These are phyloP conservation scores for Apiotrichum gamsii DNA, from an alignment of 1,284 basidiomycete genomes.

Conservation along the genomic window DNA sequence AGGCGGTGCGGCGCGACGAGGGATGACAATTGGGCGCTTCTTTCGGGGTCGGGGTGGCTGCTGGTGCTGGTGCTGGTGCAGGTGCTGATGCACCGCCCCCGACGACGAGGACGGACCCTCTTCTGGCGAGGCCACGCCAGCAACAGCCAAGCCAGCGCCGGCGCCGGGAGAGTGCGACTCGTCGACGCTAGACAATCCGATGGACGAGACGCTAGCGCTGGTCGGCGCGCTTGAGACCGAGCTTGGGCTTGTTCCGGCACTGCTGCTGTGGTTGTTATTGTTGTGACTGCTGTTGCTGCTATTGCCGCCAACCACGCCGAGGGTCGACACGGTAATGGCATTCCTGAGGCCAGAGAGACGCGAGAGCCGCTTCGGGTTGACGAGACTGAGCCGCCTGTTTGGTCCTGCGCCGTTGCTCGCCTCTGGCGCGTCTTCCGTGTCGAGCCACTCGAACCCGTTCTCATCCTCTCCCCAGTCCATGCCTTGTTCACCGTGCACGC, in stretches of 20 bases:
- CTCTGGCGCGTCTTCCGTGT: constrained; percentile 26
- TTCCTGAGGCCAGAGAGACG: constrained; percentile 1
- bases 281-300: too few species aligned
- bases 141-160: too few species aligned
- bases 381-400: background rate
- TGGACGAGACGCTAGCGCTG: background rate
- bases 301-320: too few species aligned
- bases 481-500: constrained; percentile 43
- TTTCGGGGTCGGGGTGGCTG: constrained; percentile 20
- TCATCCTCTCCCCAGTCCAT: constrained; percentile 46
- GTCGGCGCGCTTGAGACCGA: background rate
- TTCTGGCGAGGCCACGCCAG: background rate
- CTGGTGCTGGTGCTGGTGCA: background rate
- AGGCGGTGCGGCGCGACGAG: constrained; percentile 30
- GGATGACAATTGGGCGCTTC: constrained; percentile 26
- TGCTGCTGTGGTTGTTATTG: too few species aligned
- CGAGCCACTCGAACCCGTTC: constrained; percentile 41
- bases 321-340: background rate
- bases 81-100: too few species aligned
- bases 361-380: constrained; percentile 1
- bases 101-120: too few species aligned
- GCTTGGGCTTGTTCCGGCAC: background rate
- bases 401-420: constrained; percentile 30
- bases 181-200: too few species aligned
- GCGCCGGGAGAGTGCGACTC: too few species aligned